Evolutionary conservation across 73 alveolate species (phyloP), one percentile per base, ranked within the genome.

Genomic region (Durusdinium trenchii): DNA sequence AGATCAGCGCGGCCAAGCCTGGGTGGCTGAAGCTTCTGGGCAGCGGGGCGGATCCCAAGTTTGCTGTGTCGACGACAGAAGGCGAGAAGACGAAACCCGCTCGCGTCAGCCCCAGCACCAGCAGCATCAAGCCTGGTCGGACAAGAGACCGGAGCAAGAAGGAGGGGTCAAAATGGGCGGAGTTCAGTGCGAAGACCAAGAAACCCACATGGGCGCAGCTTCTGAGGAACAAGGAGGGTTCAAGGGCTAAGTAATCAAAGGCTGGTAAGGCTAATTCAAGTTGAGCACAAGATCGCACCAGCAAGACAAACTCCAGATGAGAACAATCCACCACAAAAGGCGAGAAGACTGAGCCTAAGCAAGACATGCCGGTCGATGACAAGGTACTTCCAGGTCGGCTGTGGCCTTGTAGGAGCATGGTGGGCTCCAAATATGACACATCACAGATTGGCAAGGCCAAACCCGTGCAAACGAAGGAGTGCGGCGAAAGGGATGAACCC

Each of bases 341-440:
- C 35, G 76, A n/a, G 81, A 30, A 38, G 94, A 85, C 95, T 40
- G 36, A 79, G 69, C 95, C 95, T 36, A 16, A 32, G 51, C 95
- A 26, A 36, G 75, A 6, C 95, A 85, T 51, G 14, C 95, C 95
- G 3, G 18, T 1, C 38, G 81, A 38, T 3, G 52, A 42, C 60
- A 38, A 50, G 28, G 81, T 30, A 60, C 81, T 51, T 32, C 36
- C 99, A 47, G 40, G 54, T 14, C 94, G 16, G n/a, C n/a, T n/a
- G n/a, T n/a, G n/a, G n/a, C n/a, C n/a, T n/a, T n/a, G n/a, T n/a
- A n/a, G n/a, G n/a, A n/a, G n/a, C n/a, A n/a, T n/a, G n/a, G n/a
- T n/a, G n/a, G n/a, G n/a, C n/a, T n/a, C n/a, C n/a, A n/a, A n/a
- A n/a, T n/a, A n/a, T n/a, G n/a, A n/a, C n/a, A n/a, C n/a, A n/a